These are phyloP conservation scores for Scopulariopsis brevicaulis DNA, from an alignment of 2,329 filamentous ascomycete genomes.

Conservation along the genomic window DNA sequence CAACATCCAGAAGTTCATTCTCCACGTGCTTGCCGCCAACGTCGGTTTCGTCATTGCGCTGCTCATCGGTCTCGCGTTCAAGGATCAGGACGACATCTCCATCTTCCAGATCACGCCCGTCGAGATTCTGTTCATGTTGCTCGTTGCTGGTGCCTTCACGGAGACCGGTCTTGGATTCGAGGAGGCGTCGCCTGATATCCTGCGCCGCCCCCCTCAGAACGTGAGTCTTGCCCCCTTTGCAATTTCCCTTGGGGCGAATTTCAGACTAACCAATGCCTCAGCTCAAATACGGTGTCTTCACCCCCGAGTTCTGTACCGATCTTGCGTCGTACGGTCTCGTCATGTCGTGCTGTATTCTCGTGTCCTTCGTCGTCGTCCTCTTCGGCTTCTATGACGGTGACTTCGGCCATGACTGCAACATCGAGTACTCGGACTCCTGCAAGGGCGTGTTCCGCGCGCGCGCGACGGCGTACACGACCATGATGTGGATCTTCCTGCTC, in stretches of 20 bases:
- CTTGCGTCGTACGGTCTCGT: conserved; percentile 52
- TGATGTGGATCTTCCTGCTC: conserved; percentile 59
- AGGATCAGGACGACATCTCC: conserved; percentile 49
- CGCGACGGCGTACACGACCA: conserved; percentile 52
- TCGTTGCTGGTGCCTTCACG: conserved; percentile 59
- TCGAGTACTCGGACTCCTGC: conserved; percentile 34
- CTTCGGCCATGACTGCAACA: conserved; percentile 48
- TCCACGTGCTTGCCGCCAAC: conserved; percentile 55
- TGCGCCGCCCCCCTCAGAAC: conserved; percentile 52
- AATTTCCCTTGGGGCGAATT: not conserved
- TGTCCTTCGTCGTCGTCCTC: conserved; percentile 45
- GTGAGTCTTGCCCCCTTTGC: conserved; percentile 16
- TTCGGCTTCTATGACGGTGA: conserved; percentile 42
- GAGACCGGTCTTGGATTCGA: conserved; percentile 67
- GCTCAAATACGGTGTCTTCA: conserved; percentile 46
- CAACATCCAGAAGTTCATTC: conserved; percentile 61
- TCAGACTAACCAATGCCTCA: conserved; percentile 6
- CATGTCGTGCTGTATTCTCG: conserved; percentile 48
- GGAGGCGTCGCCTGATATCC: conserved; percentile 53
- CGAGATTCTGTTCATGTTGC: conserved; percentile 65
- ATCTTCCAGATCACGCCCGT: conserved; percentile 61
- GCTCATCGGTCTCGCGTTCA: conserved; percentile 57
- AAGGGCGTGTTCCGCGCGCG: conserved; percentile 51
- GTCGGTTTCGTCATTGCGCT: conserved; percentile 56
- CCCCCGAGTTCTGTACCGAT: conserved; percentile 49